Evolutionary conservation across 176 grass and related monocot species (phyloP).

Genomic region (Cymbopogon citratus): DNA sequence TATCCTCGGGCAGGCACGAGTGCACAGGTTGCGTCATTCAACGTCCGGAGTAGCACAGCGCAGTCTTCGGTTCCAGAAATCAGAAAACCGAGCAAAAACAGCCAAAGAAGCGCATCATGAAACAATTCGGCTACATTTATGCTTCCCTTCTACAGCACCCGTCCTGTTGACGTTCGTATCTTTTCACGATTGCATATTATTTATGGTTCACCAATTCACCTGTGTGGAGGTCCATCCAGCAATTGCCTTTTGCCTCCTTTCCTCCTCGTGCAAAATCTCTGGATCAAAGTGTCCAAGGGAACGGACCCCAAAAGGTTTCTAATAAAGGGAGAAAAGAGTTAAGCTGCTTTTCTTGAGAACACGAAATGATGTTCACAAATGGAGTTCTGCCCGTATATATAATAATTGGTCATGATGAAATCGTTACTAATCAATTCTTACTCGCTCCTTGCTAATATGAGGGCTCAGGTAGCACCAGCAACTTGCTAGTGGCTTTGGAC

Average conservation of each 20-base stretch:
- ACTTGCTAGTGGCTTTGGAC: neutral
- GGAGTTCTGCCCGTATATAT: neutral
- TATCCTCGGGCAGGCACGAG: neutral
- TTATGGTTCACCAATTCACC: slow-evolving; percentile 10
- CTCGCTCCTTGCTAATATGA: neutral
- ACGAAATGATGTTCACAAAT: neutral
- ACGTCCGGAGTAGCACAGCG: neutral
- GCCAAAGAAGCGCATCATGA: slow-evolving; percentile 32
- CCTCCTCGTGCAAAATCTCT: neutral
- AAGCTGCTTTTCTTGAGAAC: neutral
- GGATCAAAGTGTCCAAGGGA: neutral
- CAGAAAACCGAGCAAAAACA: slow-evolving; percentile 6
- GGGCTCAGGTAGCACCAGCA: neutral
- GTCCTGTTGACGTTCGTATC: neutral
- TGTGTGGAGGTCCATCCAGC: neutral
- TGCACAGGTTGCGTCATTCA: slow-evolving; percentile 7
- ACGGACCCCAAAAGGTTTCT: neutral
- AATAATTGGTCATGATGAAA: neutral
- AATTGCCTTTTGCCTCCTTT: neutral
- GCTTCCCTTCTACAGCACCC: slow-evolving; percentile 8
- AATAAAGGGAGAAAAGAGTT: neutral
- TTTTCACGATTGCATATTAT: neutral
- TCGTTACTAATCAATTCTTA: neutral
- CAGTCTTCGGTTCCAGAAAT: slow-evolving; percentile 35
- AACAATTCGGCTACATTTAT: slow-evolving; percentile 26